Base-by-base conservation (phyloP, 352 stramenopile species). In the Globisporangium polare region DNA sequence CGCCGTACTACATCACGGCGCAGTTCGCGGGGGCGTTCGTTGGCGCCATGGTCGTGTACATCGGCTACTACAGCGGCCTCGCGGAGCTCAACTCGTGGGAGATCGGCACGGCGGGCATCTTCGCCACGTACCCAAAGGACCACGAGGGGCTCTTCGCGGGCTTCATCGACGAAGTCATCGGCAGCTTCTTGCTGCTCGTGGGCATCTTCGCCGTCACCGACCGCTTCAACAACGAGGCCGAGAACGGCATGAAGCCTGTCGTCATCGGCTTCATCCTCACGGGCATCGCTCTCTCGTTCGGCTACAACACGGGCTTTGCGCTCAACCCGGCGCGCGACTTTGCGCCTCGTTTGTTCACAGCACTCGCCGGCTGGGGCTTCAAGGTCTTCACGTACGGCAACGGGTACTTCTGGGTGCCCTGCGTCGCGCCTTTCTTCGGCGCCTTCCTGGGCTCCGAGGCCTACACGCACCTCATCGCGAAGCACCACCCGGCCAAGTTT, bases 261-360 rank as follows among this genome's bases (percentile, higher is more conserved):
- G 80, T 86, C 22, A 90, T 92, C 47, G 83, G 83, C 2, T 62
- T 92, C 35, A 73, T 90, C n/a, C 72, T 92, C 35, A 77, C 75
- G 18, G 78, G 79, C n/a, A 91, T 91, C 54, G 82, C 82, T 12
- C 77, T 91, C 43, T 88, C 76, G 7, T 92, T 92, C 52, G 83
- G 75, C 18, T 89, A 87, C 75, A 90, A 92, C 77, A 92, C 83
- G 39, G 83, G 83, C 10, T 88, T 90, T 47, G 78, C 83, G n/a
- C 66, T 87, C 53, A 92, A 92, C 62, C 80, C 73, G 10, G 80
- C 80, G 15, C 80, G 83, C 42, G 83, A 92, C 60, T 86, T 92
- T 56, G 71, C 74, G 7, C 81, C 81, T 47, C 81, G 81, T 20
- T 9, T 90, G 17, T 89, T 89, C 70, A 90, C 81, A 29, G 67